A percentile compares a stretch with the other conserved stretches of the same genome.
These are phyloP conservation scores for Stagonosporopsis rhizophila DNA, from an alignment of 2,329 filamentous ascomycete species.

Conservation along the genomic window DNA sequence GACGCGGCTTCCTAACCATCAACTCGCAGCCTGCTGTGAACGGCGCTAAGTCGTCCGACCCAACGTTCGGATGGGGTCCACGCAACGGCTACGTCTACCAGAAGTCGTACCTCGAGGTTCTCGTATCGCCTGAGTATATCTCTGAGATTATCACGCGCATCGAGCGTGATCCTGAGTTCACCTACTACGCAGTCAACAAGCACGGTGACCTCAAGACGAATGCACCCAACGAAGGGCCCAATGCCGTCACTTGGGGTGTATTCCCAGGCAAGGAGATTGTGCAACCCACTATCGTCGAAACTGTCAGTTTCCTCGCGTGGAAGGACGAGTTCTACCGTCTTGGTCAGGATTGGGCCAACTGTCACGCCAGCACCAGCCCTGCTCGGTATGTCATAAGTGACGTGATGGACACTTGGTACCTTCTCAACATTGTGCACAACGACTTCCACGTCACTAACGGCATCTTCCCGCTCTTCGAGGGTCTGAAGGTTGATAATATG, in stretches of 20 bases:
- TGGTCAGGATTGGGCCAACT: constrained; percentile 92
- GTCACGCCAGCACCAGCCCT: constrained; percentile 77
- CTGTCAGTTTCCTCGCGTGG: constrained; percentile 96
- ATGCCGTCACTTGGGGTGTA: constrained; percentile 99
- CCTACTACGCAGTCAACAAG: constrained; percentile 93
- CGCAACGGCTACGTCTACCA: constrained; percentile 97
- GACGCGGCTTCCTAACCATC: constrained; percentile 87
- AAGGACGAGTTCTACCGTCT: constrained; percentile 96
- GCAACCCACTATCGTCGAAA: constrained; percentile 99
- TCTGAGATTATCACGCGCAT: constrained; percentile 79
- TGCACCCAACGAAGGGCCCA: constrained; percentile 82
- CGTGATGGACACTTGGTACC: constrained; percentile 89
- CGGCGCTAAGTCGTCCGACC: constrained; percentile 84
- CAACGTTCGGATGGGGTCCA: constrained; percentile 92
- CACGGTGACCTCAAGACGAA: constrained; percentile 84
- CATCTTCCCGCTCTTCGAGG: constrained; percentile 87
- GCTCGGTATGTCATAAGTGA: constrained; percentile 81
- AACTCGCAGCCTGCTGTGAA: constrained; percentile 97
- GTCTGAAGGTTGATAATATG: constrained; percentile 71
- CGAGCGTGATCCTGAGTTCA: constrained; percentile 78
- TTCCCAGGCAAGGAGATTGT: constrained; percentile 99
- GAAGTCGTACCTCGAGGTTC: constrained; percentile 93
- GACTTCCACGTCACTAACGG: constrained; percentile 87
- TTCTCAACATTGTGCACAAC: constrained; percentile 98
- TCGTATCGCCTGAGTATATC: constrained; percentile 82